Conservation (phyloP, 768 basidiomycete species). For the Leccinum obscurum region DNA sequence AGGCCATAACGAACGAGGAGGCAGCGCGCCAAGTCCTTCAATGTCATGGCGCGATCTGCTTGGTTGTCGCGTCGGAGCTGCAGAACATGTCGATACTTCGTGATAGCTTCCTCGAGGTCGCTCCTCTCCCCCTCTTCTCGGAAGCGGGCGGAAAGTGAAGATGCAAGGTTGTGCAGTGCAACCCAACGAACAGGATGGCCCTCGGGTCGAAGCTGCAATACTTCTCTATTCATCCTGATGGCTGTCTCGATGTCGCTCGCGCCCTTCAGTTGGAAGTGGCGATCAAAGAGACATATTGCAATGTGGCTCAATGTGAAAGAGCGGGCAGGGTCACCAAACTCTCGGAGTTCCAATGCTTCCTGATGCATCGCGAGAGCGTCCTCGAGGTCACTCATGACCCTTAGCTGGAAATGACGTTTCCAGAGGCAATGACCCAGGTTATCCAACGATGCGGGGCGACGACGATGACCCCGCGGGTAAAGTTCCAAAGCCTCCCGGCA, state of each 20-base stretch:
- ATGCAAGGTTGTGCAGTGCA: not conserved
- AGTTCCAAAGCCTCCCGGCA: not conserved
- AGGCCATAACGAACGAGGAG: not conserved
- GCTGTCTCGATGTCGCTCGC: not conserved
- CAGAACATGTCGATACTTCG: not conserved
- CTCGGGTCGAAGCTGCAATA: not conserved
- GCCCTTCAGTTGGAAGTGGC: not conserved
- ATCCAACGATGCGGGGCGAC: not conserved
- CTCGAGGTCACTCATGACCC: not conserved
- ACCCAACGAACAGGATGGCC: not conserved
- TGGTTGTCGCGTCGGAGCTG: not conserved
- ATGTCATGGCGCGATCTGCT: not conserved
- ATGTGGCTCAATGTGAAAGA: not conserved
- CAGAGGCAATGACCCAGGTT: constrained; percentile 1
- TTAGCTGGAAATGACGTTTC: not conserved
- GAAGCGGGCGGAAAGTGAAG: not conserved
- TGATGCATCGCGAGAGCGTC: not conserved
- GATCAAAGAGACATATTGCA: not conserved
- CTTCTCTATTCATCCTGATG: not conserved
- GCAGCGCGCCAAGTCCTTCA: not conserved
- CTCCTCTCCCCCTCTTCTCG: not conserved
- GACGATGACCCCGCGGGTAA: not conserved
- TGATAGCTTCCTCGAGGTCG: not conserved
- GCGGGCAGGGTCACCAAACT: not conserved
- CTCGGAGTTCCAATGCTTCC: not conserved